Conservation (phyloP, 1,284 basidiomycete species). For the Apiotrichum porosum region DNA sequence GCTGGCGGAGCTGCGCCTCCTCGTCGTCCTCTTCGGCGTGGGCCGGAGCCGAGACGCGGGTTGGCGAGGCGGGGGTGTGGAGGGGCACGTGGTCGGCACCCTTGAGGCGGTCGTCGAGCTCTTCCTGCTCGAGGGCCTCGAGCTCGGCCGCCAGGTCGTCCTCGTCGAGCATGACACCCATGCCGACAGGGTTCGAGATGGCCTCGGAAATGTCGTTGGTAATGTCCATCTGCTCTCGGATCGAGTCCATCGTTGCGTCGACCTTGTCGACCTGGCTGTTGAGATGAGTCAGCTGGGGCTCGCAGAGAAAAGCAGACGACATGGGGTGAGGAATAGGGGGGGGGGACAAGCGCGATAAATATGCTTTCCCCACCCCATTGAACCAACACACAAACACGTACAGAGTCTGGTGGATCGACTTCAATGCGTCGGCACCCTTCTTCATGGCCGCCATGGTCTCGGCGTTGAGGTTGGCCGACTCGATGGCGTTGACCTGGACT, state of each 20-base stretch:
- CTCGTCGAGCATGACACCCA: slow-evolving; percentile 69
- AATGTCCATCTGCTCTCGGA: slow-evolving; percentile 88
- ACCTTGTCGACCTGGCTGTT: slow-evolving; percentile 83
- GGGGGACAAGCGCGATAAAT: too few species aligned
- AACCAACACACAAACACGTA: too few species aligned
- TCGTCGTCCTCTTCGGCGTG: slow-evolving; percentile 70
- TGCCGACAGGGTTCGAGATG: slow-evolving; percentile 73
- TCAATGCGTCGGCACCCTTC: slow-evolving; percentile 86
- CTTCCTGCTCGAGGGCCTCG: slow-evolving; percentile 85
- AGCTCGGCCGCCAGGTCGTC: slow-evolving; percentile 80
- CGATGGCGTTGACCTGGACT: slow-evolving; percentile 76
- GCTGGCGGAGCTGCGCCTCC: slow-evolving; percentile 80
- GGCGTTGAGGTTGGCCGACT: slow-evolving; percentile 96
- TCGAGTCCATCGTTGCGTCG: slow-evolving; percentile 82
- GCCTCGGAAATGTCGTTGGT: slow-evolving; percentile 95
- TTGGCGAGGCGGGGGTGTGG: slow-evolving; percentile 69
- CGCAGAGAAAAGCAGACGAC: neutral
- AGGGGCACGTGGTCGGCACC: slow-evolving; percentile 87
- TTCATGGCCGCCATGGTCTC: slow-evolving; percentile 99
- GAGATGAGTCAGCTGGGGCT: neutral
- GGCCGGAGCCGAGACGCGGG: slow-evolving; percentile 47
- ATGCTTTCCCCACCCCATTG: too few species aligned
- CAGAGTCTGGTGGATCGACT: slow-evolving; percentile 87
- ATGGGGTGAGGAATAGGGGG: neutral
- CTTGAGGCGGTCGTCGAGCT: slow-evolving; percentile 78